phyloP scores from a whole-genome alignment of 345 rosid species.

The Lepidium didymum region DNA sequence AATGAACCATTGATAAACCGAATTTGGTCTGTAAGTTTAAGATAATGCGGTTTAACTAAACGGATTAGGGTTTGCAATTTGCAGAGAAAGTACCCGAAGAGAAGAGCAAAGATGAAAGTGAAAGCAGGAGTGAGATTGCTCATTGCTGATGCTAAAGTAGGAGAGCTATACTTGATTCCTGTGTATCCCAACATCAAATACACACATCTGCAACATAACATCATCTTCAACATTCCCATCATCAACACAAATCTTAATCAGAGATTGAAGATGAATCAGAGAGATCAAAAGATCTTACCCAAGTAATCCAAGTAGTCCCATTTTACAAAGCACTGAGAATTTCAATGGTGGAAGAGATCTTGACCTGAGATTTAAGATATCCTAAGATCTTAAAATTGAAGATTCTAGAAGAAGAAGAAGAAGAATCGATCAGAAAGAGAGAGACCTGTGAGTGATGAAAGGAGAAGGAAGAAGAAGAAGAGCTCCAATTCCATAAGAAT shows the following conservation, averaged over 20 bases:
- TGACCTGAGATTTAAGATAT: slow-evolving; percentile 17
- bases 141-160: slow-evolving; percentile 51
- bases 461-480: slow-evolving; percentile 41
- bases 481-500: slow-evolving; percentile 34
- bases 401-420: neutral
- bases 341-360: slow-evolving; percentile 25
- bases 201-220: slow-evolving; percentile 26
- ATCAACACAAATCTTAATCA: neutral
- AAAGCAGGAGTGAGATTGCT: slow-evolving; percentile 57
- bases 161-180: slow-evolving; percentile 51
- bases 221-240: neutral
- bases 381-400: neutral
- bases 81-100: slow-evolving; percentile 37
- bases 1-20: neutral
- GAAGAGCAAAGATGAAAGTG: slow-evolving; percentile 47
- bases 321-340: slow-evolving; percentile 25
- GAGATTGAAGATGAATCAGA: neutral
- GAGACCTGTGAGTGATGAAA: slow-evolving; percentile 39
- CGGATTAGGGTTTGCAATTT: neutral
- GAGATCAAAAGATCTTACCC: slow-evolving; percentile 29
- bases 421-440: neutral
- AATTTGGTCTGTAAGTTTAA: neutral
- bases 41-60: neutral
- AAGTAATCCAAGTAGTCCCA: slow-evolving; percentile 39
- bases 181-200: slow-evolving; percentile 31